phyloP scores from a whole-genome alignment of 495 filamentous ascomycete genomes.

The Hyaloscypha hepaticicola region DNA sequence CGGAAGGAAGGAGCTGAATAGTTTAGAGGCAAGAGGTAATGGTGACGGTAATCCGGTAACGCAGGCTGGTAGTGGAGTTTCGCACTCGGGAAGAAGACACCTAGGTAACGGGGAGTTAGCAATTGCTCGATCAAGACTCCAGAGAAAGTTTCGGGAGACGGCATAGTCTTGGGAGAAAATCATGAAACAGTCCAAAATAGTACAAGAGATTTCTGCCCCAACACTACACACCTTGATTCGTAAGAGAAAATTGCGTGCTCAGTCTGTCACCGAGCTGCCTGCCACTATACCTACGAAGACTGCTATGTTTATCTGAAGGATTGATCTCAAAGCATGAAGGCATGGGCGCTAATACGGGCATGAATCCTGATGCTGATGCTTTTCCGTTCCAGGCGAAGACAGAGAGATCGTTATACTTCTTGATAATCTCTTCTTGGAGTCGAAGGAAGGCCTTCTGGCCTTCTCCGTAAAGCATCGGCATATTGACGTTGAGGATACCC shows the following conservation, averaged over 20 bases:
- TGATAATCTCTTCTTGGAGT: slow-evolving; percentile 4
- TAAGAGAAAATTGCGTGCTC: slow-evolving; percentile 8
- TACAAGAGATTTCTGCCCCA: too few relatives aligned
- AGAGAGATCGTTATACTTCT: slow-evolving; percentile 8
- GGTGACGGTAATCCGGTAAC: background rate
- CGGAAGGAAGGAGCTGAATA: background rate
- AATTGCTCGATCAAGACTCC: too few relatives aligned
- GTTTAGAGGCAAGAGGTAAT: background rate
- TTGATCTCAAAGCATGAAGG: background rate
- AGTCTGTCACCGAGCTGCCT: background rate
- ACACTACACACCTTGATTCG: slow-evolving; percentile 9
- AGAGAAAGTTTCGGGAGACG: too few relatives aligned
- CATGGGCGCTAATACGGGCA: background rate
- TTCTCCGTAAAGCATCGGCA: background rate
- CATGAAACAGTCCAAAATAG: too few relatives aligned
- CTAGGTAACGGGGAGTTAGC: too few relatives aligned
- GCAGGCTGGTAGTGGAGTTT: slow-evolving; percentile 1
- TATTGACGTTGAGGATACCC: slow-evolving; percentile 3
- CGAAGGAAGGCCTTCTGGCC: background rate
- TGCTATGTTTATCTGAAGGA: background rate
- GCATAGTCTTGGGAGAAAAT: too few relatives aligned
- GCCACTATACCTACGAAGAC: background rate
- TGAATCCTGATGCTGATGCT: background rate
- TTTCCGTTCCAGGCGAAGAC: slow-evolving; percentile 4
- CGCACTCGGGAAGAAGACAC: slow-evolving; percentile 3